phyloP scores from a whole-genome alignment of 75 land plant genomes.

The Cunninghamia lanceolata region DNA sequence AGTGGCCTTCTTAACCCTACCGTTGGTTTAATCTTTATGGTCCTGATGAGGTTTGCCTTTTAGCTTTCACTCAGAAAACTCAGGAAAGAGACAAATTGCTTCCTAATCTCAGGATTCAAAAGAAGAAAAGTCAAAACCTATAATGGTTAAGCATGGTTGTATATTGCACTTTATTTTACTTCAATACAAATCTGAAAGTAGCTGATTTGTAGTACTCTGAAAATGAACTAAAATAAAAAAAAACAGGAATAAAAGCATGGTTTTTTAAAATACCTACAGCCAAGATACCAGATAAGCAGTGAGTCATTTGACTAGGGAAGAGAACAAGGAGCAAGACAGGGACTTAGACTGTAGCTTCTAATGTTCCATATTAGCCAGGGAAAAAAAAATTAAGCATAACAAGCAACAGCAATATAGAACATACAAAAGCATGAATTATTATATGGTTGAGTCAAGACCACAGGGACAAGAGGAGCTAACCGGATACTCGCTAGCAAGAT shows the following conservation, averaged over 20 bases:
- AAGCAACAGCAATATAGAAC: background rate
- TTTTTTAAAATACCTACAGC: background rate
- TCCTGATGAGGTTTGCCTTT: background rate
- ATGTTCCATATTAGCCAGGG: background rate
- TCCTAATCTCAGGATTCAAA: background rate
- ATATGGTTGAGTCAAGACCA: background rate
- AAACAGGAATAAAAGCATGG: background rate
- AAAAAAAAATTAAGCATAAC: background rate
- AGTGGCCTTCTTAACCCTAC: background rate
- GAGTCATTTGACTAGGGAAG: background rate
- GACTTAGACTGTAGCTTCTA: background rate
- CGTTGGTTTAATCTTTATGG: background rate
- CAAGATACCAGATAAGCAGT: background rate
- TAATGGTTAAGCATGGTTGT: background rate
- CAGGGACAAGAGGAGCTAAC: constrained; percentile 37
- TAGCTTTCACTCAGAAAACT: background rate
- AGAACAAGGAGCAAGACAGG: background rate
- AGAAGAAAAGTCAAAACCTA: background rate
- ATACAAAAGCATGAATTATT: background rate
- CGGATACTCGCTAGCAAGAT: constrained; percentile 98
- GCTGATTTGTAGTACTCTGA: background rate
- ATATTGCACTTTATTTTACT: background rate
- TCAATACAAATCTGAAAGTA: background rate
- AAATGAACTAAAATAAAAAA: background rate
- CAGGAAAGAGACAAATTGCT: background rate